Evolutionary conservation across 495 filamentous ascomycete genomes (phyloP).

Genomic region (Penicillium antarcticum): DNA sequence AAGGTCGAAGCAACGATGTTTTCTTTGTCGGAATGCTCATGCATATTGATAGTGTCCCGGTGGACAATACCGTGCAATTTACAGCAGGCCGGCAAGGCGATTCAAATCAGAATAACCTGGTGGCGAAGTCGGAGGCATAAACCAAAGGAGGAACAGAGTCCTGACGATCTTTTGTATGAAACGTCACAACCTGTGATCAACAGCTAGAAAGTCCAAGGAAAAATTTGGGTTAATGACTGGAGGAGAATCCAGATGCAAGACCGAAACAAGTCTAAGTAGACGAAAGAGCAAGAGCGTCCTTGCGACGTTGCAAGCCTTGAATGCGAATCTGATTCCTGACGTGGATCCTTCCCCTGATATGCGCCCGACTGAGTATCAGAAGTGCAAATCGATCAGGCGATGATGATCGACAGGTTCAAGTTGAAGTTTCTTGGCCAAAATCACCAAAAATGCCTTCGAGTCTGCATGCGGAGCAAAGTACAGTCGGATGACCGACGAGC

Average conservation of each 20-base stretch:
- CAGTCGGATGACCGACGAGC: conserved; percentile 16
- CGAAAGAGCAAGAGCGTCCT: too few species aligned
- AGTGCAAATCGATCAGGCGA: neutral
- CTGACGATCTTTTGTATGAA: neutral
- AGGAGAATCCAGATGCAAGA: too few species aligned
- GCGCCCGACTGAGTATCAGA: neutral
- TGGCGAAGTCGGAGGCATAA: neutral
- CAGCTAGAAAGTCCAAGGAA: too few species aligned
- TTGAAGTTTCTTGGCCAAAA: neutral
- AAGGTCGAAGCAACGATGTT: neutral
- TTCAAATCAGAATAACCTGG: neutral
- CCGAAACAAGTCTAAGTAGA: too few species aligned
- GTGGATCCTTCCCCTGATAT: neutral
- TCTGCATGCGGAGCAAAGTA: neutral
- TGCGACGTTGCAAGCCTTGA: too few species aligned
- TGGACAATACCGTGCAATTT: neutral
- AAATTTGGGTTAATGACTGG: too few species aligned
- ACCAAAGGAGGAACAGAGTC: neutral
- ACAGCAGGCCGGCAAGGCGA: too few species aligned
- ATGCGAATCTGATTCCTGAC: neutral
- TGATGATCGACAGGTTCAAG: neutral
- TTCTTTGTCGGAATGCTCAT: neutral
- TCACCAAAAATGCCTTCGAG: neutral
- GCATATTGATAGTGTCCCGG: conserved; percentile 1
- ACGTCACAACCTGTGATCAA: neutral